Percentiles rank a stretch among this genome's conserved stretches.
Evolutionary conservation across 208 protist genomes (phyloP).

Genomic region (Crithidia brevicula): DNA sequence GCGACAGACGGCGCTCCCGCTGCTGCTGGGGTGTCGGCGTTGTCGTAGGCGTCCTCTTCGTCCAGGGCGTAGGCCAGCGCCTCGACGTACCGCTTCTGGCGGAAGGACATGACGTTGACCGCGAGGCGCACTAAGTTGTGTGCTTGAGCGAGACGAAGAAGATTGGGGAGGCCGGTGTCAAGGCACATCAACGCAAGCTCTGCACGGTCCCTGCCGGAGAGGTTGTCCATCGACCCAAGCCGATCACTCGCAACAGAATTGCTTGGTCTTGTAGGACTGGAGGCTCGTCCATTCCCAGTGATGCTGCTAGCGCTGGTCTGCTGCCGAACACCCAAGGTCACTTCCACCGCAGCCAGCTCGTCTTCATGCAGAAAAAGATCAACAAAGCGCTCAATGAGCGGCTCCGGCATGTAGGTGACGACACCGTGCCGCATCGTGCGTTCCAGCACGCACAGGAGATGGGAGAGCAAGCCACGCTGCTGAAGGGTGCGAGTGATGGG

Average conservation of each 20-base stretch:
- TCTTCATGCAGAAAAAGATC: constrained; percentile 37
- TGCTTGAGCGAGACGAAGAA: constrained; percentile 52
- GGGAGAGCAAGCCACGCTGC: constrained; percentile 19
- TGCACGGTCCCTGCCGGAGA: constrained; percentile 27
- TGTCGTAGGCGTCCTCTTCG: constrained; percentile 15
- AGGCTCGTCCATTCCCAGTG: not conserved
- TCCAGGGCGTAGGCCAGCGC: constrained; percentile 57
- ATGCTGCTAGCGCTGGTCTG: not conserved
- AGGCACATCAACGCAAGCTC: constrained; percentile 71
- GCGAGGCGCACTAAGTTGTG: constrained; percentile 48
- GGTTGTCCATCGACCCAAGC: no score
- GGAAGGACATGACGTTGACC: constrained; percentile 52
- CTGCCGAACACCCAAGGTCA: constrained; percentile 17
- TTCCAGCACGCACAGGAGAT: constrained; percentile 54
- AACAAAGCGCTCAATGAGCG: constrained; percentile 60
- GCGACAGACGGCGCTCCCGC: constrained; percentile 15
- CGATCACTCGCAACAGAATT: not conserved
- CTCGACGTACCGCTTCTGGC: constrained; percentile 53
- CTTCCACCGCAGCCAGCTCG: constrained; percentile 27
- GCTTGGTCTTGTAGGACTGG: not conserved
- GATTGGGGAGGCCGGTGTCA: constrained; percentile 39
- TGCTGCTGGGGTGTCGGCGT: not conserved
- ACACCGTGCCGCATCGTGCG: constrained; percentile 40
- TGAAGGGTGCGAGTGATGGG: constrained; percentile 39
- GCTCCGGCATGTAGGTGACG: constrained; percentile 58